Conservation (phyloP, 1,284 basidiomycete genomes). For the Salmacisia buchloeana region DNA sequence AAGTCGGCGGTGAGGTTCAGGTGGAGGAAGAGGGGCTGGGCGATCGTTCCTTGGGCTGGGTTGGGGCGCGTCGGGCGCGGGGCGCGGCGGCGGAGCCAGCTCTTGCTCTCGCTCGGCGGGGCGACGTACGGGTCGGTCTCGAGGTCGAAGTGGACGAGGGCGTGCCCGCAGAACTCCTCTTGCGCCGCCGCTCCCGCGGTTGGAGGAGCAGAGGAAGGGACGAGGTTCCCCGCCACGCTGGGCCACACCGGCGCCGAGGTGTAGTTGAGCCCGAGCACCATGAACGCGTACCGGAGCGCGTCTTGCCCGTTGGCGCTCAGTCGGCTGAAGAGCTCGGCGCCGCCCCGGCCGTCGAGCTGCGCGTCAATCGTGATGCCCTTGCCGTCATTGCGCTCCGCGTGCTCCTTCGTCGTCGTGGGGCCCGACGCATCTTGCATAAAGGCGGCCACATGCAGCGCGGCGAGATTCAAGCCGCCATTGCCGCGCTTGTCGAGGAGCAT, state of each 20-base stretch:
- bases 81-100: not conserved
- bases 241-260: constrained; percentile 4
- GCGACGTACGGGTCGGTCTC: not conserved
- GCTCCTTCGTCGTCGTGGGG: too few relatives aligned
- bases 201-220: not conserved
- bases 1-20: not conserved
- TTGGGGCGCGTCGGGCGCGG: not conserved
- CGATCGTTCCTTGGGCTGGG: not conserved
- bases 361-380: not conserved
- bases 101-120: not conserved
- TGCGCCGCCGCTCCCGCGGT: not conserved
- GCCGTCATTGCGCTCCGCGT: too few relatives aligned
- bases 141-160: not conserved
- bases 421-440: constrained; percentile 53
- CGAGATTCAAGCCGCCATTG: constrained; percentile 54
- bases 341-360: not conserved
- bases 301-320: not conserved
- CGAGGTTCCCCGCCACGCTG: constrained; percentile 1
- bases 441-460: constrained; percentile 53
- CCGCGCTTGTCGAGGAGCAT: constrained; percentile 55
- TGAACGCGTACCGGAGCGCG: constrained; percentile 2
- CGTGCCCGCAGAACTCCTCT: constrained; percentile 1
- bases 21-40: constrained; percentile 1
- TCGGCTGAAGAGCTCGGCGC: not conserved
- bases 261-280: constrained; percentile 6